Evolutionary conservation across 805 yeast genomes (phyloP).

Genomic region (Ogataea corticis): DNA sequence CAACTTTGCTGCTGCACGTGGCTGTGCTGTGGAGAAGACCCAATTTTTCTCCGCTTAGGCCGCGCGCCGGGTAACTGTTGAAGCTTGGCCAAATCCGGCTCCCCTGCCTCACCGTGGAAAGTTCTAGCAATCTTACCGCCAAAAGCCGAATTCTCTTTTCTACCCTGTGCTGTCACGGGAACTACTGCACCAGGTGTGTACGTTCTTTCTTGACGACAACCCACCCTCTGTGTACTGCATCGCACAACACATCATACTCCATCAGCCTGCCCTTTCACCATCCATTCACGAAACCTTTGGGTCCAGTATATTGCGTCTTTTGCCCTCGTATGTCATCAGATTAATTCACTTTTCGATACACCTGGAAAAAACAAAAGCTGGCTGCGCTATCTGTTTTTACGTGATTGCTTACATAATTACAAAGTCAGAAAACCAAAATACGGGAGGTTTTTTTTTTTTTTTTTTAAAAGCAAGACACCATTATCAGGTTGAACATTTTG

Average conservation of each 20-base stretch:
- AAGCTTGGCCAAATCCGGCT: neutral
- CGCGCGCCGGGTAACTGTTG: conserved; percentile 1
- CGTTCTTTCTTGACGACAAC: neutral
- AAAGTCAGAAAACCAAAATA: neutral
- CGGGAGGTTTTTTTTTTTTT: conserved; percentile 1
- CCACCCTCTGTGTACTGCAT: neutral
- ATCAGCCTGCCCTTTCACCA: neutral
- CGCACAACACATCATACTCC: neutral
- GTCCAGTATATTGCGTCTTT: neutral
- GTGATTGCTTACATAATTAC: neutral
- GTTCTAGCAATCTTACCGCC: conserved; percentile 4
- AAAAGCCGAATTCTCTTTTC: neutral
- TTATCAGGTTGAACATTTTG: neutral
- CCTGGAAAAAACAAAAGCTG: neutral
- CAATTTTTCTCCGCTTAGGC: neutral
- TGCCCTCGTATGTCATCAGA: conserved; percentile 5
- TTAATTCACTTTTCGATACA: neutral
- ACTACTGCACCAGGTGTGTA: too few species aligned
- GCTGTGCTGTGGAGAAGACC: neutral
- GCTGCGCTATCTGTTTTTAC: neutral
- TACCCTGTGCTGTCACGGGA: neutral
- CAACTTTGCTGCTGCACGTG: too few species aligned
- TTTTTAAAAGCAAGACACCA: neutral
- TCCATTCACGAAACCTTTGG: neutral
- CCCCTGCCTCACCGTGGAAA: conserved; percentile 1